Evolutionary conservation across 2,329 filamentous ascomycete genomes (phyloP), one percentile per base, ranked within the genome.

Genomic region (Ilyonectria destructans): DNA sequence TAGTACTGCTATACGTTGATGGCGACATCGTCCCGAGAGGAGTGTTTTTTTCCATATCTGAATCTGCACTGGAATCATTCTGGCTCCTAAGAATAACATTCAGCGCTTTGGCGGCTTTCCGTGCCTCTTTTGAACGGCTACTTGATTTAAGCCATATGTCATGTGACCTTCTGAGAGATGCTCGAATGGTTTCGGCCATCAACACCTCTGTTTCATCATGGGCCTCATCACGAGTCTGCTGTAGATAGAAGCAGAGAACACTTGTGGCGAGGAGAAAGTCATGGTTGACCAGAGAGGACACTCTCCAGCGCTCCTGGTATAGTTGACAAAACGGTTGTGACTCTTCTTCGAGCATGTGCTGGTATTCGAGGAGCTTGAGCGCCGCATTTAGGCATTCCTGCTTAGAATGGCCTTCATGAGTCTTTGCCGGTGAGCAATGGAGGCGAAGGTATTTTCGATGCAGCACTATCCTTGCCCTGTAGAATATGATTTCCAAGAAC

Each of bases 401-500:
- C 8, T 26, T 21, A 31, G 65, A 68, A 48, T 57, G 10, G 6
- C 26, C 49, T 4, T 57, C 8, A 2, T 9, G 3, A 17, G 26
- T 43, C n/a, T 51, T 12, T 7, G 23, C 21, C 12, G 19, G 35
- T 13, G 43, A 56, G 10, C 21, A 60, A 58, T 31, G 23, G 6
- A 64, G 15, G 40, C 40, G 40, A 7, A 43, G 31, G 37, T 56
- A 68, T 29, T 52, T 62, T 2, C 84, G 78, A 72, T 86, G 84
- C 19, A 86, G 75, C 31, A 87, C 81, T 62, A 84, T 86, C 31
- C 82, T 73, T 40, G 79, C 81, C 62, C 83, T 83, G 46, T 83
- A 74, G 63, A 81, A 82, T 77, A 82, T 80, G 65, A 83, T 73
- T 71, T 82, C 80, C 49, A 83, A 73, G 73, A 82, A 80, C 15